Evolutionary conservation across 2,329 filamentous ascomycete species (phyloP), one percentile per base, ranked within the genome.

Genomic region (Dactylella cylindrospora): DNA sequence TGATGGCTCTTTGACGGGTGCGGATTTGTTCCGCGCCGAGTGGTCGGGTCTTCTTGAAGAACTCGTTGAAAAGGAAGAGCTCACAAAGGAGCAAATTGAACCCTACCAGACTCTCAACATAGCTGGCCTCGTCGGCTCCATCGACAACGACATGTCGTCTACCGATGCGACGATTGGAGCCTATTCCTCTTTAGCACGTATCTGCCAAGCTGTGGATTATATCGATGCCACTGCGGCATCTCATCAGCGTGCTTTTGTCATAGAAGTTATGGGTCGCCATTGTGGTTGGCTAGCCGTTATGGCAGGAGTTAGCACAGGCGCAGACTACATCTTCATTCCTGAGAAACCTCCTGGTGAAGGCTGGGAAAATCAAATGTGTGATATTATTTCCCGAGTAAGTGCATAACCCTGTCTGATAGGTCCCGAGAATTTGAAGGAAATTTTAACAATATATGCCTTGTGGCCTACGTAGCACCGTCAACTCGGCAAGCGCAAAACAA

Each of bases 221-320:
- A 95, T 98, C 68, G 91, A 98, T 74, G 90, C 91, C 15, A 97
- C 93, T 0, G 91, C 91, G 46, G 85, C 84, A 29, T 96, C 90
- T 22, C 93, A 98, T 74, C 94, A 95, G 66, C 81, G 93, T 69
- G 93, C 93, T 31, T 98, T 98, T 73, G 90, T 98, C 54, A 87
- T 98, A 65, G 93, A 96, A 74, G 93, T 98, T 70, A 98, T 98
- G 93, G 93, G 93, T 43, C 82, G 93, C 60, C 91, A 98, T 75
- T 98, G 93, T 73, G 93, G 93, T 65, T 98, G 93, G 93, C 79
- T 98, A 65, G 93, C 93, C 32, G 80, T 98, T 64, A 96, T 97
- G 85, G 86, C 91, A 10, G 91, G 90, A 70, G 90, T 98, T 60
- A 90, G 88, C 57, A 95, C 89, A 0, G 93, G 91, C 43, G 90